These are phyloP conservation scores for Leishmania braziliensis DNA, from an alignment of 208 protist genomes.

Conservation along the genomic window DNA sequence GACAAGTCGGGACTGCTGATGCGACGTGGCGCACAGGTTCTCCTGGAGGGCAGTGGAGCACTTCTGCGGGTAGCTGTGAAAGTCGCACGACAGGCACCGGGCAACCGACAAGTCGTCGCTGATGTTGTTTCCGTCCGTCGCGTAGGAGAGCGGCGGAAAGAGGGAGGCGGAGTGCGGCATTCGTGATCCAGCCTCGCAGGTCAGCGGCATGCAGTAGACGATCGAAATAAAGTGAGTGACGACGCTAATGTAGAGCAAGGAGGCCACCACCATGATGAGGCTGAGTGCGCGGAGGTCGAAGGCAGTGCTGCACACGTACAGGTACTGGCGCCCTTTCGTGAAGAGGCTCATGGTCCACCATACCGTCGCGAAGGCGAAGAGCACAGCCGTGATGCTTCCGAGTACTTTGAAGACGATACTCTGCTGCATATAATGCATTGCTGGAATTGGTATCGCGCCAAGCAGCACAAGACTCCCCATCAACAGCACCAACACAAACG, in stretches of 20 bases:
- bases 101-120: conserved; percentile 1
- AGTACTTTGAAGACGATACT: conserved; percentile 36
- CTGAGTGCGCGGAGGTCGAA: conserved; percentile 26
- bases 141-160: conserved; percentile 19
- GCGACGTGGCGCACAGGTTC: conserved; percentile 30
- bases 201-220: conserved; percentile 49
- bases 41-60: conserved; percentile 39
- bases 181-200: conserved; percentile 41
- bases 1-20: conserved; percentile 39
- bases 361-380: conserved; percentile 18
- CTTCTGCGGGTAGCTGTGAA: conserved; percentile 44
- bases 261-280: conserved; percentile 42
- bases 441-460: conserved; percentile 28
- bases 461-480: conserved; percentile 39
- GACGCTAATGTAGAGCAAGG: conserved; percentile 64
- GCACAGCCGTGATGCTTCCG: conserved; percentile 29
- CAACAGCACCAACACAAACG: conserved; percentile 40
- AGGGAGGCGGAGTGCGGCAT: conserved; percentile 36
- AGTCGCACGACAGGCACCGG: conserved; percentile 52
- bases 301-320: conserved; percentile 22
- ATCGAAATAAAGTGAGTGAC: conserved; percentile 64
- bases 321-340: conserved; percentile 34
- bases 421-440: conserved; percentile 37
- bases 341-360: conserved; percentile 54
- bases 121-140: background rate